Evolutionary conservation across 768 basidiomycete genomes (phyloP).

Genomic region (Hirschioporus abietinus): DNA sequence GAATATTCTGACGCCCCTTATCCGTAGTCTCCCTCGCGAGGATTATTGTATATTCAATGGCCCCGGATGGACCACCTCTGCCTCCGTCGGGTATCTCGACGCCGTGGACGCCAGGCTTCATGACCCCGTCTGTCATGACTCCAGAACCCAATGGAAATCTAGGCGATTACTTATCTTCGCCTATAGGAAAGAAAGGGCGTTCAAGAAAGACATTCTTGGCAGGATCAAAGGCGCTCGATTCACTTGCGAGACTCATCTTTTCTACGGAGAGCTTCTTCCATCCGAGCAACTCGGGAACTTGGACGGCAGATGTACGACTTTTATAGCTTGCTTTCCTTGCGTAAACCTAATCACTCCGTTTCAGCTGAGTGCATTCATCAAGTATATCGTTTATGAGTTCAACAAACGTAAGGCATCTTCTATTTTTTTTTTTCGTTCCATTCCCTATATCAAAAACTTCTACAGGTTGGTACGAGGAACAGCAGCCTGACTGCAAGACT

Average conservation of each 20-base stretch:
- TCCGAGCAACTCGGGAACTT: conserved; percentile 79
- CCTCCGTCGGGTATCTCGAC: conserved; percentile 63
- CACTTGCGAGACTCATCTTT: conserved; percentile 77
- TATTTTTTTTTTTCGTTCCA: too few relatives aligned
- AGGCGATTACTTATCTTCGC: conserved; percentile 55
- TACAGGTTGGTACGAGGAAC: conserved; percentile 74
- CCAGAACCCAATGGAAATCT: conserved; percentile 31
- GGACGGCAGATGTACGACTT: conserved; percentile 64
- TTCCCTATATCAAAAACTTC: conserved; percentile 1
- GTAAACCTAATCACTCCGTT: conserved; percentile 2
- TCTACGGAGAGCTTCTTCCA: conserved; percentile 91
- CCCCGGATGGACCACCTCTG: conserved; percentile 51
- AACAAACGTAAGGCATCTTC: conserved; percentile 55
- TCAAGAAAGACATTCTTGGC: conserved; percentile 57
- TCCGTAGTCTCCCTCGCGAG: conserved; percentile 67
- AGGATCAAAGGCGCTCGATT: conserved; percentile 81
- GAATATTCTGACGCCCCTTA: conserved; percentile 8
- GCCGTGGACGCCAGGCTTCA: conserved; percentile 59
- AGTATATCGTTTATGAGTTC: conserved; percentile 79
- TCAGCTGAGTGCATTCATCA: conserved; percentile 80
- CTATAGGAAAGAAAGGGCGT: conserved; percentile 42
- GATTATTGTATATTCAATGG: conserved; percentile 88
- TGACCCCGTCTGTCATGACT: conserved; percentile 45
- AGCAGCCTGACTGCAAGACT: conserved; percentile 73
- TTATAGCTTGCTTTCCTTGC: conserved; percentile 16